phyloP scores from a whole-genome alignment of 371 early-diverging fungal species.

The Circinella umbellata region DNA sequence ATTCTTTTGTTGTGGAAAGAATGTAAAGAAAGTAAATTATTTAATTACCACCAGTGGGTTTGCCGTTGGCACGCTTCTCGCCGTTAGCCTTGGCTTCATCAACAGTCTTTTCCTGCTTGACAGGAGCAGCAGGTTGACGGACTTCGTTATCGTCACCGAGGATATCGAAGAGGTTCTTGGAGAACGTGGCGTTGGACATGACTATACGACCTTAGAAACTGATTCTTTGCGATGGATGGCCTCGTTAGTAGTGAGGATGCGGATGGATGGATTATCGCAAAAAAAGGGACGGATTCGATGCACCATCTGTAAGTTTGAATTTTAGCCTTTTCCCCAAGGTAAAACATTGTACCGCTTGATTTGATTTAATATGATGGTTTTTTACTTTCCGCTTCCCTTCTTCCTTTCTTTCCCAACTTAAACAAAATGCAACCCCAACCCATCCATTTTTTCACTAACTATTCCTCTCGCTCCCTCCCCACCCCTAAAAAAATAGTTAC shows the following conservation, averaged over 20 bases:
- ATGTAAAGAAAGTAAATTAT: conserved; percentile 5
- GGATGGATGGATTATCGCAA: conserved; percentile 38
- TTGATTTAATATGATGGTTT: too few species aligned
- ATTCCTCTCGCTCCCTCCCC: too few species aligned
- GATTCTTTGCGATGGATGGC: conserved; percentile 44
- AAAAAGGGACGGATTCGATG: conserved; percentile 14
- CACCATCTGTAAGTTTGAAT: not conserved
- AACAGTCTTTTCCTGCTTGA: conserved; percentile 34
- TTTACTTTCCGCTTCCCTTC: too few species aligned
- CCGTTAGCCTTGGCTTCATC: conserved; percentile 41
- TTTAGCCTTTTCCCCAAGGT: not conserved
- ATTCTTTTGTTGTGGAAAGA: not conserved
- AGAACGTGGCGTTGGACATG: conserved; percentile 54
- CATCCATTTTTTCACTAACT: too few species aligned
- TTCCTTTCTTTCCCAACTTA: too few species aligned
- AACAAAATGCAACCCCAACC: too few species aligned
- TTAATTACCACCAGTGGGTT: conserved; percentile 31
- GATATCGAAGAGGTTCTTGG: conserved; percentile 68
- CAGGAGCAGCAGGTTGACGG: conserved; percentile 40
- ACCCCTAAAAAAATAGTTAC: too few species aligned
- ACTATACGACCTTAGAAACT: conserved; percentile 32
- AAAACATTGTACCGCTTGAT: not conserved
- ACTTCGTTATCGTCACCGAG: conserved; percentile 65
- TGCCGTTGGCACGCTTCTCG: conserved; percentile 22
- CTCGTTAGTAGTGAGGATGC: conserved; percentile 14